Conservation (phyloP, 2,329 filamentous ascomycete species). For the Penicillium sp. region DNA sequence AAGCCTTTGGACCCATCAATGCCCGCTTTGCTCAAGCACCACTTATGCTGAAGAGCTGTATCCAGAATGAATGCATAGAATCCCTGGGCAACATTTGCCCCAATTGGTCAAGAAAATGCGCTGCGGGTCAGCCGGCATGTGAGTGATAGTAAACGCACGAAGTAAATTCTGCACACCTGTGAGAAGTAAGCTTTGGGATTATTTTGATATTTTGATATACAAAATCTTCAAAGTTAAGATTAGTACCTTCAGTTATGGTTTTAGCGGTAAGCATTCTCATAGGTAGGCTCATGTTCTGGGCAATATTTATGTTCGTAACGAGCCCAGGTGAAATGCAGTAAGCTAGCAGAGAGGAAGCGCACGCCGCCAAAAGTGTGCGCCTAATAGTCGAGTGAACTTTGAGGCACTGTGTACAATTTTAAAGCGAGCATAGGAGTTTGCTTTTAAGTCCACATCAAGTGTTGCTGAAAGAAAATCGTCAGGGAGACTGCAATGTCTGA, state of each 20-base stretch:
- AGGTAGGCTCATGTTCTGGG: slow-evolving; percentile 11
- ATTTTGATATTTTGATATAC: no score
- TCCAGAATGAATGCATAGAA: slow-evolving; percentile 24
- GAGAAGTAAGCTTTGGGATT: slow-evolving; percentile 2
- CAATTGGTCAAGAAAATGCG: slow-evolving; percentile 29
- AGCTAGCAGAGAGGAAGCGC: slow-evolving; percentile 20
- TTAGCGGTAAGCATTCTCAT: slow-evolving; percentile 28
- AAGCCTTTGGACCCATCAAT: slow-evolving; percentile 13
- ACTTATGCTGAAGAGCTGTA: slow-evolving; percentile 21
- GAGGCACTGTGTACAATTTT: slow-evolving; percentile 23
- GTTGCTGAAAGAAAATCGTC: slow-evolving; percentile 9
- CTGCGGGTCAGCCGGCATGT: slow-evolving; percentile 23
- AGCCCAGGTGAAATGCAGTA: slow-evolving; percentile 26
- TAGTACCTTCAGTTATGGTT: slow-evolving; percentile 23
- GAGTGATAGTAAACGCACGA: slow-evolving; percentile 15
- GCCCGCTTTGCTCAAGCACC: slow-evolving; percentile 24
- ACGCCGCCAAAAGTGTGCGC: slow-evolving; percentile 27
- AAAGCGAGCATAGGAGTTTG: slow-evolving; percentile 20
- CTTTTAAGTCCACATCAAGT: slow-evolving; percentile 22
- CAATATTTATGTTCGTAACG: slow-evolving; percentile 21
- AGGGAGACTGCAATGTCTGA: neutral
- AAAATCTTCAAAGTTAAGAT: neutral
- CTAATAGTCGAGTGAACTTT: slow-evolving; percentile 24
- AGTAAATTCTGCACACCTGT: slow-evolving; percentile 26
- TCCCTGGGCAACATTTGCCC: slow-evolving; percentile 30